Evolutionary conservation across 2,329 filamentous ascomycete genomes (phyloP).

Genomic region (Pseudogymnoascus sp.): DNA sequence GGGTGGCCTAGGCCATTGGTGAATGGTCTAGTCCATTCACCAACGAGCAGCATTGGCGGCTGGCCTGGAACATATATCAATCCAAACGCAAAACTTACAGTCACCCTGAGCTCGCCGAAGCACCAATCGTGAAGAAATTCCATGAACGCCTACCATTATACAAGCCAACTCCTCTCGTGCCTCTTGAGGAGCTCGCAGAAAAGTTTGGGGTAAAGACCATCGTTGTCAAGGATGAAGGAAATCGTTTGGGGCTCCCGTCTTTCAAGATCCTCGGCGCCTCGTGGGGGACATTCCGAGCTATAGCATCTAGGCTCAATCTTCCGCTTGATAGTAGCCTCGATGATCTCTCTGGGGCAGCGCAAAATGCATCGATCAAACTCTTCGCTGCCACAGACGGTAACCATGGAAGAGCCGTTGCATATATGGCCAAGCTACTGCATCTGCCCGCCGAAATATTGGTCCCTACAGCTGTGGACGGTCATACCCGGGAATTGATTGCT

Average conservation of each 20-base stretch:
- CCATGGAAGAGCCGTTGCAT: slow-evolving; percentile 63
- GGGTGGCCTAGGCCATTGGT: no score
- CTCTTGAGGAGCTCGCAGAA: slow-evolving; percentile 44
- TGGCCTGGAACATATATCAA: background rate
- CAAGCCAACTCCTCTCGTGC: slow-evolving; percentile 43
- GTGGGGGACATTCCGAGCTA: slow-evolving; percentile 52
- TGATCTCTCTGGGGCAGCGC: slow-evolving; percentile 31
- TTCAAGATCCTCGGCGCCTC: slow-evolving; percentile 78
- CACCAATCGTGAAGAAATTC: slow-evolving; percentile 30
- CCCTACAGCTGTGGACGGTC: slow-evolving; percentile 45
- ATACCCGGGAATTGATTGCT: slow-evolving; percentile 45
- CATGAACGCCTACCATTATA: slow-evolving; percentile 52
- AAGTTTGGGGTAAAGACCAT: slow-evolving; percentile 50
- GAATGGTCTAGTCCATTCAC: no score
- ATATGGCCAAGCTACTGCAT: slow-evolving; percentile 53
- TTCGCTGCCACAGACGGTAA: slow-evolving; percentile 68
- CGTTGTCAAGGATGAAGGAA: slow-evolving; percentile 63
- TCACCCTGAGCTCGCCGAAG: background rate
- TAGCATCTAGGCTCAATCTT: slow-evolving; percentile 33
- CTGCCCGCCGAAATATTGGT: slow-evolving; percentile 53
- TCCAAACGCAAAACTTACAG: background rate
- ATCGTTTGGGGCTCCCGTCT: slow-evolving; percentile 58
- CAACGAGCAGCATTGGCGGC: no score
- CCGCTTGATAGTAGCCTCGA: slow-evolving; percentile 26
- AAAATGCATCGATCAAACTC: slow-evolving; percentile 32